Conservation (phyloP, 805 yeast species). For the Blastobotrys americana region DNA sequence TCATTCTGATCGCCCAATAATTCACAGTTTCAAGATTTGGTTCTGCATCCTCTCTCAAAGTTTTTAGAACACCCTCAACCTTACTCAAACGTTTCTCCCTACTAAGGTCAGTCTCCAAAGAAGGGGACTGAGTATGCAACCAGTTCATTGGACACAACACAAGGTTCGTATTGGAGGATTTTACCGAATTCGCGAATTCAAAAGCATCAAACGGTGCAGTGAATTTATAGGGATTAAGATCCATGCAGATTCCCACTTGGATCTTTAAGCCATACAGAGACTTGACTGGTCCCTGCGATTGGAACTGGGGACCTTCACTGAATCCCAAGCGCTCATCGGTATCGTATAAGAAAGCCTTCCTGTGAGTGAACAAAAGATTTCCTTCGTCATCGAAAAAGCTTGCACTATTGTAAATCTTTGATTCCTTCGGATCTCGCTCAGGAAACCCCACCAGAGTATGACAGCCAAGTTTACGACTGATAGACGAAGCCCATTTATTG, state of each 20-base stretch:
- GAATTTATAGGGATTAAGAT: conserved; percentile 79
- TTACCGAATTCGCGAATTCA: conserved; percentile 59
- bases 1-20: conserved; percentile 70
- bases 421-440: conserved; percentile 34
- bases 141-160: conserved; percentile 83
- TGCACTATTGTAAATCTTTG: conserved; percentile 60
- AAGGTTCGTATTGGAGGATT: conserved; percentile 42
- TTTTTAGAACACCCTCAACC: conserved; percentile 9
- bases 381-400: conserved; percentile 57
- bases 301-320: conserved; percentile 56
- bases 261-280: conserved; percentile 25
- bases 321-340: conserved; percentile 82
- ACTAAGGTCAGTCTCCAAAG: conserved; percentile 4
- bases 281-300: conserved; percentile 7
- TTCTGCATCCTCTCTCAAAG: conserved; percentile 23
- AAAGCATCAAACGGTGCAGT: conserved; percentile 66
- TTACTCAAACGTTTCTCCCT: conserved; percentile 17
- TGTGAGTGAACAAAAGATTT: conserved; percentile 51
- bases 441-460: conserved; percentile 81
- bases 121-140: conserved; percentile 37
- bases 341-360: conserved; percentile 69
- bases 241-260: conserved; percentile 89
- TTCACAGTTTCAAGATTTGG: conserved; percentile 48
- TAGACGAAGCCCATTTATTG: conserved; percentile 47
- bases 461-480: conserved; percentile 47